Percentiles rank a stretch among this genome's conserved stretches.
phyloP scores from a whole-genome alignment of 257 asterid species.

The Ophiorrhiza pumila region DNA sequence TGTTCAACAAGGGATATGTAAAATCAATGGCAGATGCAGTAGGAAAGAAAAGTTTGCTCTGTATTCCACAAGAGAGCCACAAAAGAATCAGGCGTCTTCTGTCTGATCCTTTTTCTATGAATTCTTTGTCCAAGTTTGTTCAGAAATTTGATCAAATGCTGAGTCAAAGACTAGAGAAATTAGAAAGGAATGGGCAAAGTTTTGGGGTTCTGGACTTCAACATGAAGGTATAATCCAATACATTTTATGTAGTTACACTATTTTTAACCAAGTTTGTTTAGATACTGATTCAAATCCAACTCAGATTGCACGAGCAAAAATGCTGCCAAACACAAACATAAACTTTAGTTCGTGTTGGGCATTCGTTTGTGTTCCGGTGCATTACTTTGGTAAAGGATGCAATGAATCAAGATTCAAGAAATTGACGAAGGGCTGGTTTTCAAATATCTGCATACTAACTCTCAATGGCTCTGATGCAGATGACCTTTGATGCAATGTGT shows the following conservation, averaged over 20 bases:
- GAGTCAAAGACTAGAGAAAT: constrained; percentile 30
- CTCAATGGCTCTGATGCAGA: constrained; percentile 30
- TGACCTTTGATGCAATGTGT: constrained; percentile 51
- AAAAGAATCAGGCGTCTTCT: constrained; percentile 44
- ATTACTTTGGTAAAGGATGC: neutral
- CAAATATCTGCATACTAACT: constrained; percentile 8
- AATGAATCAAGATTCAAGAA: no score
- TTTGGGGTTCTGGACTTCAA: constrained; percentile 48
- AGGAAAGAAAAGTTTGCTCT: constrained; percentile 52
- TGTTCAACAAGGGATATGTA: constrained; percentile 52
- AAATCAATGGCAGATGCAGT: constrained; percentile 57
- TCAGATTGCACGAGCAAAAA: neutral
- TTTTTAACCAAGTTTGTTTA: no score
- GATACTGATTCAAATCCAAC: neutral
- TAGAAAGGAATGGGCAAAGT: constrained; percentile 38
- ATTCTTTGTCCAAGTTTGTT: constrained; percentile 42
- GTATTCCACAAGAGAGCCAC: constrained; percentile 42
- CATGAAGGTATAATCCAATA: constrained; percentile 36
- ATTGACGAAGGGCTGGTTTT: neutral
- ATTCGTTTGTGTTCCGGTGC: neutral
- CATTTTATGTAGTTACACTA: no score
- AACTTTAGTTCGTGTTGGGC: neutral
- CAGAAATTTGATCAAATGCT: constrained; percentile 41
- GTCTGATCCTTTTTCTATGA: constrained; percentile 58
- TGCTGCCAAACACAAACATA: neutral